Evolutionary conservation across 495 filamentous ascomycete species (phyloP).

Genomic region (Neurospora sublineolata): DNA sequence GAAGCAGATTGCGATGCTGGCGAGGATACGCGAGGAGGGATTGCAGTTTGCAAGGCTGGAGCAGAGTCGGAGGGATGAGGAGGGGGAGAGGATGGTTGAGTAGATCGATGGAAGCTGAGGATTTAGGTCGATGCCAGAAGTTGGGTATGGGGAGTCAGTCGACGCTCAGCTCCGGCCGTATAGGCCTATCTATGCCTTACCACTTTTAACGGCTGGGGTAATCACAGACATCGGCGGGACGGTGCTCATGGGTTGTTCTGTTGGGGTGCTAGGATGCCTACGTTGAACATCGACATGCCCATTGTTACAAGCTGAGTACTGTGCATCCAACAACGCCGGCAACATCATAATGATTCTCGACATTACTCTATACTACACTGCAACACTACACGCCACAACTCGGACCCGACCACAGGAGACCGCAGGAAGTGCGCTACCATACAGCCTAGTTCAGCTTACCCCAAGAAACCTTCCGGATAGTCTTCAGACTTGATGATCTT

Average conservation of each 20-base stretch:
- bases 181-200: background rate
- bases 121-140: background rate
- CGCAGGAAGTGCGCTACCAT: background rate
- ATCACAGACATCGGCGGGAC: background rate
- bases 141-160: background rate
- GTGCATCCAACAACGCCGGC: background rate
- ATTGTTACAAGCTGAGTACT: background rate
- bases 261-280: background rate
- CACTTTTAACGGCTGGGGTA: background rate
- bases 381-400: background rate
- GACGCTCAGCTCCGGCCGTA: background rate
- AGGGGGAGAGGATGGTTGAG: slow-evolving; percentile 16
- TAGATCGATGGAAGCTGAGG: background rate
- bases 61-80: slow-evolving; percentile 1
- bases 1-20: slow-evolving; percentile 45
- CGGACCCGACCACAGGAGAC: background rate
- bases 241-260: background rate
- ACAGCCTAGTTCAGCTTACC: background rate
- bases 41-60: slow-evolving; percentile 18
- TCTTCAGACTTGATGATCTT: background rate
- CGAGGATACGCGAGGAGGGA: slow-evolving; percentile 32
- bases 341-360: background rate
- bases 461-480: background rate
- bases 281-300: background rate
- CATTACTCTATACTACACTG: background rate